Evolutionary conservation across 129 eudicot genomes (phyloP), one percentile per base, ranked within the genome.

Genomic region (Smallanthus sonchifolius): DNA sequence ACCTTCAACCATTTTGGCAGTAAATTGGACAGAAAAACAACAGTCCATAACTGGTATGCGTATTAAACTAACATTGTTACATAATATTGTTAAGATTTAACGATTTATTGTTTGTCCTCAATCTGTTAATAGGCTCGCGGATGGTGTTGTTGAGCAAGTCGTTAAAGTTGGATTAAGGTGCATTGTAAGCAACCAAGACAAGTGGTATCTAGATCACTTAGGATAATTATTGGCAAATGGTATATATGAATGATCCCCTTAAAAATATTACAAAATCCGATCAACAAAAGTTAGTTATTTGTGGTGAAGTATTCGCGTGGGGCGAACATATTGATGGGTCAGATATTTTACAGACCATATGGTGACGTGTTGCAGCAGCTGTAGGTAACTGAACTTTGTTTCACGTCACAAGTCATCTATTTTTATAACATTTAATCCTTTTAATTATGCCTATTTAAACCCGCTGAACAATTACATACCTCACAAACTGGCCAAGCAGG

Each of bases 291-390:
- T 76, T 90, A 56, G 93, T 94, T 68, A 76, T 94, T 6, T 93
- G 98, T 32, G 97, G 98, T 47, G 98, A 90, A 74, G 98, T 94
- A 14, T 88, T 96, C 74, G 85, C 85, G 91, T 94, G 98, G 98
- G 98, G 89, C 15, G 98, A 90, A 72, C 83, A 75, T 55, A 77
- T 94, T 67, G 98, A 94, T 48, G 93, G 75, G 11, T 90, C 97
- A 0, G 93, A 90, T 40, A 88, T 94, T 66, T 87, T 88, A 81
- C 96, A 88, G 75, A 94, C 97, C 36, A 88, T 94, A 65, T 94
- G 98, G 98, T 97, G 97, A 30, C 95, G 98, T 57, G 98, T 96
- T 51, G 96, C 97, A 0, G 98, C 98, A 2, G 97, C 98, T 54
- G 97, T 93, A 83, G 98, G 98, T 92, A 82, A 39, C 64, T n/a